A percentile compares a stretch with the other conserved stretches of the same genome.
Evolutionary conservation across 2,329 filamentous ascomycete genomes (phyloP).

Genomic region (Sclerotinia subarctica): DNA sequence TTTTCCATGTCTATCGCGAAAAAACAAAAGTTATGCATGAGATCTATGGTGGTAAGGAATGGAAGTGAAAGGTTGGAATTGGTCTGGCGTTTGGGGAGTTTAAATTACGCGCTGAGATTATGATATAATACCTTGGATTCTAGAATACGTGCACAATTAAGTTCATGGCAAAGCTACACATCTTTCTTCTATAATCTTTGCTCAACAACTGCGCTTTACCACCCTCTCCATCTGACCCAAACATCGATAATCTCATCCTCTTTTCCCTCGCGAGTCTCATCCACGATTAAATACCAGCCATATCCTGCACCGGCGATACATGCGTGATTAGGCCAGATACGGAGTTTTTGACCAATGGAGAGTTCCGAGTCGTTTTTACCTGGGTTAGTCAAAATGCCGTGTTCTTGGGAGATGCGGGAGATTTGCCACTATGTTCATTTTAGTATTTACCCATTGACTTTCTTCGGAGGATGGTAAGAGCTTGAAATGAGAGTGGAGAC

Average conservation of each 20-base stretch:
- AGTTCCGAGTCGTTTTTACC: conserved; percentile 48
- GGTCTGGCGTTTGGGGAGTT: conserved; percentile 19
- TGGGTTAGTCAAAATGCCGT: conserved; percentile 66
- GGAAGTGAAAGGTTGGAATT: conserved; percentile 2
- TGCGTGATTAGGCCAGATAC: conserved; percentile 77
- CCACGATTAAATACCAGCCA: conserved; percentile 71
- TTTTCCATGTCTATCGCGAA: background rate
- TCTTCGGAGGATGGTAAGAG: background rate
- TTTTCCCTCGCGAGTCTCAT: conserved; percentile 53
- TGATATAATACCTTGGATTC: conserved; percentile 20
- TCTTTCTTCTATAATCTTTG: background rate
- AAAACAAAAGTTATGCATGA: conserved; percentile 22
- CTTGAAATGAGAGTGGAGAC: no score
- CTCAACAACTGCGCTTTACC: conserved; percentile 45
- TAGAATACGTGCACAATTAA: conserved; percentile 6
- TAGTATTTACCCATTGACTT: background rate
- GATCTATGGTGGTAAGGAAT: background rate
- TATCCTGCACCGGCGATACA: conserved; percentile 72
- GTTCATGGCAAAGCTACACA: background rate
- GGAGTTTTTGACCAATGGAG: conserved; percentile 61
- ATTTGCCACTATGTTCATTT: conserved; percentile 55
- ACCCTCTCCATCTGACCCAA: conserved; percentile 69
- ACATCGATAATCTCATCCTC: conserved; percentile 68
- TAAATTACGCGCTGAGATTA: conserved; percentile 19
- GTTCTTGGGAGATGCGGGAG: conserved; percentile 71